phyloP scores from a whole-genome alignment of 1,284 basidiomycete species.

The Ganoderma sp. region DNA sequence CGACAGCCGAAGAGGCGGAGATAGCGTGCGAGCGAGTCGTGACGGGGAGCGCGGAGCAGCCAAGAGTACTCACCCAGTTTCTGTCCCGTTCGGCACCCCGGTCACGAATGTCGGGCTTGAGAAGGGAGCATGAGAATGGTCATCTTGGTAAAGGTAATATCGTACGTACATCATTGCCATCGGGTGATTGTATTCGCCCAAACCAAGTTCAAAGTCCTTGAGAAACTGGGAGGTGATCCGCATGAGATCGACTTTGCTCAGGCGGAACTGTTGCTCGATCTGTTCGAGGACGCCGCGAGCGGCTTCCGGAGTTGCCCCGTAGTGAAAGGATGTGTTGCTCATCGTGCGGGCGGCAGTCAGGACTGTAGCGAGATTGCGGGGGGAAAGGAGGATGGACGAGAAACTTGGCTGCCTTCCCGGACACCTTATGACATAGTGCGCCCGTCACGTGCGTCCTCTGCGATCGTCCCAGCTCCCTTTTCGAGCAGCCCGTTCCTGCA shows the following conservation, averaged over 20 bases:
- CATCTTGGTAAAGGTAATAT: neutral
- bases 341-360: constrained; percentile 26
- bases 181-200: constrained; percentile 72
- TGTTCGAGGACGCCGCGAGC: constrained; percentile 44
- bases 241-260: constrained; percentile 65
- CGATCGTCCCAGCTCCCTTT: constrained; percentile 30
- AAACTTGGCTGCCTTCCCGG: constrained; percentile 26
- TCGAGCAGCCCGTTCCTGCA: constrained; percentile 16
- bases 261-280: constrained; percentile 73
- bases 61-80: constrained; percentile 75
- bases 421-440: constrained; percentile 33
- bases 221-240: constrained; percentile 82
- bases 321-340: constrained; percentile 35
- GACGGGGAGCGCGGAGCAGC: constrained; percentile 8
- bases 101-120: constrained; percentile 87
- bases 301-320: constrained; percentile 30
- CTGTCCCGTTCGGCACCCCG: constrained; percentile 87
- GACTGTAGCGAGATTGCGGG: constrained; percentile 10
- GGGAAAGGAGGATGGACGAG: constrained; percentile 25
- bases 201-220: constrained; percentile 75
- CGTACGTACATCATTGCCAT: constrained; percentile 88
- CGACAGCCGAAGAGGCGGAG: neutral
- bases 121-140: constrained; percentile 18
- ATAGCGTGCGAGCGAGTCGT: neutral
- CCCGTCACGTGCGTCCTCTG: constrained; percentile 24